Evolutionary conservation across 73 alveolate species (phyloP), one percentile per base, ranked within the genome.

Genomic region (Stentor coeruleus): DNA sequence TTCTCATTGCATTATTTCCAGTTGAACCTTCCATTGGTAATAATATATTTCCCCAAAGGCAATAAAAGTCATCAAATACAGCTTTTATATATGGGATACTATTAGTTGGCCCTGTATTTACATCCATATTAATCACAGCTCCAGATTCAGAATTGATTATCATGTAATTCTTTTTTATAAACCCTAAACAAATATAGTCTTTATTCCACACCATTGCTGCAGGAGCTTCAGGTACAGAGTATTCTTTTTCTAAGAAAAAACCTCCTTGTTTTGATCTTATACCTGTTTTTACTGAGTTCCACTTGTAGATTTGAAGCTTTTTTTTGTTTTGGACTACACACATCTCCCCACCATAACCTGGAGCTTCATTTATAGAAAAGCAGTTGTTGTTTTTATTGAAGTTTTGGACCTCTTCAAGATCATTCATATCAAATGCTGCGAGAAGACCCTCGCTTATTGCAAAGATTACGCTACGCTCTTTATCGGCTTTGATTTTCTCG

Each of bases 401-500:
- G 28, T 35, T 39, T 38, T 75, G 83, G n/a, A 75, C 83, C 39
- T 75, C 59, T 39, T 75, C 83, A 39, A 75, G 83, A 15, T 11
- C 35, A 39, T 75, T 38, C 14, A 75, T 33, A n/a, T 75, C 72
- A 3, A 20, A 75, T 1, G 74, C 83, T 36, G 38, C 83, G n/a
- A 75, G 3, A 66, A 31, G 11, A 14, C 79, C 79, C 33, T 66
- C 79, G 33, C 40, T 20, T 14, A 66, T 14, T 1, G 39, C 79
- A 31, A 20, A 66, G 11, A 66, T 14, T 20, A 66, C 37, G 37
- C 37, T 33, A 15, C n/a, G n/a, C 33, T 66, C 79, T 40, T 66
- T 66, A 66, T 66, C 79, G 33, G 40, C 79, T 66, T 66, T 66
- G 33, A 66, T 20, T 31, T 66, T 66, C 14, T 66, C 79, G n/a